A percentile compares a stretch with the other conserved stretches of the same genome.
phyloP scores from a whole-genome alignment of 2,329 filamentous ascomycete species.

The Alternaria alternata region DNA sequence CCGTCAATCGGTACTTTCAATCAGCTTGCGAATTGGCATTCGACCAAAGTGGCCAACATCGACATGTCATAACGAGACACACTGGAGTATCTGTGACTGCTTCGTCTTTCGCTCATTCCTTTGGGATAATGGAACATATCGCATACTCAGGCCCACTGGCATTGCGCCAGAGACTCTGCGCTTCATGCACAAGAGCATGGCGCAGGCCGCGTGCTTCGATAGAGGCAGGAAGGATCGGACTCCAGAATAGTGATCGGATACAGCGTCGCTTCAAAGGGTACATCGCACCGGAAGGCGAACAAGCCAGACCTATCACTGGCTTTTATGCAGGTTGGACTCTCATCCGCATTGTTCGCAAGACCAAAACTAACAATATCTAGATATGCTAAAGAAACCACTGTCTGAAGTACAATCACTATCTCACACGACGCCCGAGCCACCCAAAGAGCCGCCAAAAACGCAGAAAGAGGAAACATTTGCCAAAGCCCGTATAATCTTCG shows the following conservation, averaged over 20 bases:
- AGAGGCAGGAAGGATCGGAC: slow-evolving; percentile 26
- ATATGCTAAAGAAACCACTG: slow-evolving; percentile 46
- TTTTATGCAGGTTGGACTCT: slow-evolving; percentile 46
- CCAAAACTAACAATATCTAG: slow-evolving; percentile 38
- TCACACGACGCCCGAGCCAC: slow-evolving; percentile 41
- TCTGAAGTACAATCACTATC: slow-evolving; percentile 42
- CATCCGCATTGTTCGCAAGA: background rate
- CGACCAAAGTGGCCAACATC: background rate
- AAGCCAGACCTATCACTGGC: slow-evolving; percentile 49
- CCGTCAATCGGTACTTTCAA: slow-evolving; percentile 20
- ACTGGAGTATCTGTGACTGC: background rate
- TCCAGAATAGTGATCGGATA: slow-evolving; percentile 48
- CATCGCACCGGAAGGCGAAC: slow-evolving; percentile 49
- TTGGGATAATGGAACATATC: slow-evolving; percentile 25
- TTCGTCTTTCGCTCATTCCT: background rate
- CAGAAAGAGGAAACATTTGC: slow-evolving; percentile 64
- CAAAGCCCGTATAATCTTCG: slow-evolving; percentile 78
- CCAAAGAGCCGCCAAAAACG: slow-evolving; percentile 53
- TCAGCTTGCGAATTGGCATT: slow-evolving; percentile 13
- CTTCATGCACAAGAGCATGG: slow-evolving; percentile 34
- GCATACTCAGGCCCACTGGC: slow-evolving; percentile 23
- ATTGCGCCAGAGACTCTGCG: slow-evolving; percentile 35
- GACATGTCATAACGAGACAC: slow-evolving; percentile 11
- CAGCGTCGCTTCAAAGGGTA: slow-evolving; percentile 46
- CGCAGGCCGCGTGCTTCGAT: slow-evolving; percentile 6